Evolutionary conservation across 2,329 filamentous ascomycete species (phyloP), one percentile per base, ranked within the genome.

Genomic region (Lasiodiplodia theobromae): DNA sequence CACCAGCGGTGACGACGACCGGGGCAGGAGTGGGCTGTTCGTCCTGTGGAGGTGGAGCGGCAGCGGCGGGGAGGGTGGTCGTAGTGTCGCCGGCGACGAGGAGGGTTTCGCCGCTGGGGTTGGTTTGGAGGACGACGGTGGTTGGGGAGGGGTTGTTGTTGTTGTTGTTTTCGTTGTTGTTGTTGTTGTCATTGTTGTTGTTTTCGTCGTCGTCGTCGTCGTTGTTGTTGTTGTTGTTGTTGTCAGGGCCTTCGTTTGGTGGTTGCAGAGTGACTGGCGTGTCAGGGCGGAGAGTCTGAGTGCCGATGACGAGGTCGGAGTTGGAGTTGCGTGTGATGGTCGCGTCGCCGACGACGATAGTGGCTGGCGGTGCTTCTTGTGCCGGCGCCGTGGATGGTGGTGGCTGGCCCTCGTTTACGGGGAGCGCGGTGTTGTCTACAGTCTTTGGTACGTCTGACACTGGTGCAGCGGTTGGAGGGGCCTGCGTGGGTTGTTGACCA

Each of bases 51-150:
- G 52, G 25, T 1, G 53, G 23, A 25, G 7, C 16, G n/a, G 34
- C 18, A 10, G 54, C 18, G 14, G 54, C 8, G 25, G 52, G 52
- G 12, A 40, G 31, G 21, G 34, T 58, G 7, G 49, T 66, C 10
- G 51, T 66, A 4, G 34, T 40, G 63, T 14, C 49, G 21, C 37
- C 16, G 21, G 25, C 63, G 49, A 44, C 34, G 21, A 56, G 47
- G n/a, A 40, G 6, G 34, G 63, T 66, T 34, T 23, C n/a, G 31
- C 25, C 53, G 6, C n/a, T n/a, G 44, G 44, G 44, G 34, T 6
- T 25, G 31, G 63, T 54, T 38, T 65, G 47, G 31, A 66, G 51
- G 47, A 51, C n/a, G 21, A 66, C 16, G 14, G 49, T 66, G 11
- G 34, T n/a, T 40, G 23, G n/a, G n/a, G 63, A 21, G 28, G 25